Percentiles rank a stretch among this genome's conserved stretches.
These are phyloP conservation scores for Dendrobium nobile DNA, from an alignment of 106 monocot genomes.

Conservation along the genomic window DNA sequence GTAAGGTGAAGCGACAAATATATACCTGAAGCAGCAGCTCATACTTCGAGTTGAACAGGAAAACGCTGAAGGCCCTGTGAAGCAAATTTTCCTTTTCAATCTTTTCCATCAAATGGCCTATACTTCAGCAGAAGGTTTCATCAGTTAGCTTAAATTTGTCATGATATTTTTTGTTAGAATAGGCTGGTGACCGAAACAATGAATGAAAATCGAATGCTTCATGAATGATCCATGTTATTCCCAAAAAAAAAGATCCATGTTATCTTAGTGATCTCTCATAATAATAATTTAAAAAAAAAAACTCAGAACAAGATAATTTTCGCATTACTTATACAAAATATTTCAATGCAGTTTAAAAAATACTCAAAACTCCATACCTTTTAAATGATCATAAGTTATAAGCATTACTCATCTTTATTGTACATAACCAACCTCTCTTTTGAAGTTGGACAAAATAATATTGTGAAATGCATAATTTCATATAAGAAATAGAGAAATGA, in stretches of 20 bases:
- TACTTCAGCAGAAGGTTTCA: neutral
- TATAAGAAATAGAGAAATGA: too few relatives aligned
- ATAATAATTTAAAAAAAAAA: neutral
- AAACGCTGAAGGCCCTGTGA: constrained; percentile 92
- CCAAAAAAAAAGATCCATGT: too few relatives aligned
- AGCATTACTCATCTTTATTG: neutral
- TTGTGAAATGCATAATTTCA: too few relatives aligned
- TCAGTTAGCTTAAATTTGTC: neutral
- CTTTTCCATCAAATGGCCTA: constrained; percentile 91
- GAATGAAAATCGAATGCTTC: neutral
- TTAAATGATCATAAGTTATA: neutral
- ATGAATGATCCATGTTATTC: too few relatives aligned
- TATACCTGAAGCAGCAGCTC: constrained; percentile 87
- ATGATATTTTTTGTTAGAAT: neutral
- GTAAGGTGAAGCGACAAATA: neutral
- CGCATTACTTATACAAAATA: neutral
- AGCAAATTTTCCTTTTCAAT: constrained; percentile 73
- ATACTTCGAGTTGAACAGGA: constrained; percentile 89
- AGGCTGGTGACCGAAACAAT: neutral
- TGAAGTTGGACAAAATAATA: too few relatives aligned
- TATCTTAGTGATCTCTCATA: too few relatives aligned
- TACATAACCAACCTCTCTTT: neutral
- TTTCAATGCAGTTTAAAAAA: neutral
- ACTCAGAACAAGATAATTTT: neutral
- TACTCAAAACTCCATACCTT: neutral